These are phyloP conservation scores for Pseudocercospora ulei DNA, from an alignment of 2,329 filamentous ascomycete species.

Conservation along the genomic window DNA sequence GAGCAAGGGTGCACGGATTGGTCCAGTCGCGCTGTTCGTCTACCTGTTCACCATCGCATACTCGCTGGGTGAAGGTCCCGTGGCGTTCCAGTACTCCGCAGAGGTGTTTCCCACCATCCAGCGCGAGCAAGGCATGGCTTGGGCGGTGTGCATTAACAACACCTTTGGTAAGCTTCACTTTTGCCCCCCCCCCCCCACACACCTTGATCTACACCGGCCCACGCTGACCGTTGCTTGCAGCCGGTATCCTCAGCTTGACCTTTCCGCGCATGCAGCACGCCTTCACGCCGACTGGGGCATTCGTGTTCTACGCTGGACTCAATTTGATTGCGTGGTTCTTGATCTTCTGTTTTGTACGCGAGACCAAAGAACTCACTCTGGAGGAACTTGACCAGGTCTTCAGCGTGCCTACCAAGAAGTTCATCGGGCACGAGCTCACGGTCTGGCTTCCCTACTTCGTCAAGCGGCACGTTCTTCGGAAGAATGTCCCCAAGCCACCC, in stretches of 20 bases:
- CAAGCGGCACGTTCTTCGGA: conserved; percentile 36
- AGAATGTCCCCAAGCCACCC: conserved; percentile 35
- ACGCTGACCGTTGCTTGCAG: too few species aligned
- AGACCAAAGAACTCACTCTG: conserved; percentile 43
- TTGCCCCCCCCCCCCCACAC: too few species aligned
- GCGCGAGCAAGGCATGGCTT: conserved; percentile 41
- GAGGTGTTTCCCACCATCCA: conserved; percentile 42
- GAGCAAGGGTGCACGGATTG: conserved; percentile 32
- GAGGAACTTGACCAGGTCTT: conserved; percentile 47
- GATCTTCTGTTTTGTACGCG: conserved; percentile 42
- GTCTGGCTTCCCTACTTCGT: conserved; percentile 39
- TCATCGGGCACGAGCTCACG: conserved; percentile 36
- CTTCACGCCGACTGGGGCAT: conserved; percentile 46
- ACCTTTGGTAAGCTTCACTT: conserved; percentile 33
- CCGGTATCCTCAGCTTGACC: conserved; percentile 34
- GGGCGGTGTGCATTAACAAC: conserved; percentile 51
- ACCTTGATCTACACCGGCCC: too few species aligned
- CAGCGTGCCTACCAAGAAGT: conserved; percentile 41
- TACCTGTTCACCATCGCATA: conserved; percentile 48
- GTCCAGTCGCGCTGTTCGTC: conserved; percentile 36
- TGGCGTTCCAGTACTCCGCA: conserved; percentile 39
- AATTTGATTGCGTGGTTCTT: conserved; percentile 48
- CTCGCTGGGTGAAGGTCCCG: conserved; percentile 39
- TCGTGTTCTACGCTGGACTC: conserved; percentile 50
- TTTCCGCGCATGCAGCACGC: conserved; percentile 43